Evolutionary conservation across 352 stramenopile species (phyloP).

Genomic region (Phytopythium boreale): DNA sequence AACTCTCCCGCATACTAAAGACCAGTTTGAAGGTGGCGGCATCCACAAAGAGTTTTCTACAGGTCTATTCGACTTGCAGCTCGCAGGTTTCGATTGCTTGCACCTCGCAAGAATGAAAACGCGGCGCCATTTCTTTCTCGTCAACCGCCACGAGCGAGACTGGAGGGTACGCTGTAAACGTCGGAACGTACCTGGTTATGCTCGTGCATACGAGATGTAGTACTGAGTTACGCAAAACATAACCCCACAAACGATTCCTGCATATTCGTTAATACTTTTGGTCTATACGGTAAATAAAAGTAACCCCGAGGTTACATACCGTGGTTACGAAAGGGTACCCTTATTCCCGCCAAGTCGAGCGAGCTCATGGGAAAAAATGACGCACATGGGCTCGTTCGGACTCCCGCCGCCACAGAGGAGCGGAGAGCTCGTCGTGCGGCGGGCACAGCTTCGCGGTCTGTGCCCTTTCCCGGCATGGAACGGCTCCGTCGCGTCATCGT

Average conservation of each 20-base stretch:
- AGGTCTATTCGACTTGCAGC: background rate
- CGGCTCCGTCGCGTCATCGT: slow-evolving; percentile 29
- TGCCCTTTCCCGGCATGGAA: slow-evolving; percentile 63
- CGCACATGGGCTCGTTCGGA: background rate
- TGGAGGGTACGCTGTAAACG: too few species aligned
- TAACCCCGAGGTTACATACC: background rate
- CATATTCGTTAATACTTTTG: background rate
- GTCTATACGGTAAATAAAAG: background rate
- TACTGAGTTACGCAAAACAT: too few species aligned
- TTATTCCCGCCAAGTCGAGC: background rate
- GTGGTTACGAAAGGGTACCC: background rate
- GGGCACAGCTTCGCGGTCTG: slow-evolving; percentile 33
- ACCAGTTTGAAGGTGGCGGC: too few species aligned
- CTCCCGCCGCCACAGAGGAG: background rate
- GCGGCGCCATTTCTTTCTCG: too few species aligned
- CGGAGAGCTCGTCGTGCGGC: slow-evolving; percentile 33
- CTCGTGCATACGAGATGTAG: too few species aligned
- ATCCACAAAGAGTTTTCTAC: too few species aligned
- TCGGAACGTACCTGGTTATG: too few species aligned
- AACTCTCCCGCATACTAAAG: background rate
- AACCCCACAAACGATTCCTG: too few species aligned
- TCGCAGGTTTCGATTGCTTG: background rate
- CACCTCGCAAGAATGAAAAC: too few species aligned
- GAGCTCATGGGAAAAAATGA: background rate
- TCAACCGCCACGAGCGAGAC: too few species aligned